phyloP scores from a whole-genome alignment of 495 filamentous ascomycete species.

The Viridothelium virens region DNA sequence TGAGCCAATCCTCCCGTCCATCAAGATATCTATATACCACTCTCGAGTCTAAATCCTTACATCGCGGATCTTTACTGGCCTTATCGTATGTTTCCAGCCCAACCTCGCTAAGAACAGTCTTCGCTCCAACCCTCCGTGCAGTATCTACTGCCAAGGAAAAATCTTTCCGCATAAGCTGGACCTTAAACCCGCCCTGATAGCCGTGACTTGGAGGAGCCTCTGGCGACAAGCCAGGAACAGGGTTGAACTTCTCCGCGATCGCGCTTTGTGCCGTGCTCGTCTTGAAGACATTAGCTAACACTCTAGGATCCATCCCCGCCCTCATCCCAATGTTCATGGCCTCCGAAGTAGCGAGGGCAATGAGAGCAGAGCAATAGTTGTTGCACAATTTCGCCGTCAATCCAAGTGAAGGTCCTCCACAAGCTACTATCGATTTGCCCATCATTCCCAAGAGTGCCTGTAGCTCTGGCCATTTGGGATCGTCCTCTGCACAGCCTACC shows the following conservation, averaged over 20 bases:
- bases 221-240: constrained; percentile 44
- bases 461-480: constrained; percentile 32
- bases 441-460: constrained; percentile 37
- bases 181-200: constrained; percentile 46
- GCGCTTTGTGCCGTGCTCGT: constrained; percentile 46
- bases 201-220: constrained; percentile 43
- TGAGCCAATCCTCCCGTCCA: constrained; percentile 43
- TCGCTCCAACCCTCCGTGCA: constrained; percentile 40
- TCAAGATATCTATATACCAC: constrained; percentile 49
- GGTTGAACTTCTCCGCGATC: constrained; percentile 44
- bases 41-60: constrained; percentile 44
- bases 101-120: constrained; percentile 35
- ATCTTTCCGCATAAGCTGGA: constrained; percentile 50
- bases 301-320: constrained; percentile 43
- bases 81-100: constrained; percentile 43
- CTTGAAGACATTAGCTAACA: constrained; percentile 43
- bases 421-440: constrained; percentile 44
- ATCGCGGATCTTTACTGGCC: constrained; percentile 40
- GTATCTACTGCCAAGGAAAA: constrained; percentile 44
- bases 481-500: constrained; percentile 37
- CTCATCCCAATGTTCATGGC: constrained; percentile 50
- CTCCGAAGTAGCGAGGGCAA: constrained; percentile 47
- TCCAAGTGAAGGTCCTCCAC: constrained; percentile 44
- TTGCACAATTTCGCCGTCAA: constrained; percentile 50
- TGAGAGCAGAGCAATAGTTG: constrained; percentile 48